A percentile compares a stretch with the other conserved stretches of the same genome.
phyloP scores from a whole-genome alignment of 2,329 filamentous ascomycete species.

The Akanthomyces uredinophilus region DNA sequence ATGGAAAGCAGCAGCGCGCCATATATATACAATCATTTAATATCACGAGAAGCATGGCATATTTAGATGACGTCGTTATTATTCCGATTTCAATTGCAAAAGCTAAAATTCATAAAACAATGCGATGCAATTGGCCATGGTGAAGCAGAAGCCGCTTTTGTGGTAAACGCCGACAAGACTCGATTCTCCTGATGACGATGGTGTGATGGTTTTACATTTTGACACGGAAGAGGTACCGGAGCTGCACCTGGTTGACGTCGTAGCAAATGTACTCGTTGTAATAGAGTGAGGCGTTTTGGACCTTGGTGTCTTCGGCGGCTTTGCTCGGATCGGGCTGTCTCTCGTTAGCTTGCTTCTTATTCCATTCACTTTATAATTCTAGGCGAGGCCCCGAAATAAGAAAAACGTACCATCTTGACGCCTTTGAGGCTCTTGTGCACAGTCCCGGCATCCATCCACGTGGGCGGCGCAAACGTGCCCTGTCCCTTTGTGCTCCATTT shows the following conservation, averaged over 20 bases:
- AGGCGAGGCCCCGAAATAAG: neutral
- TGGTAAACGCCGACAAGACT: neutral
- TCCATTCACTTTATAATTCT: too few relatives aligned
- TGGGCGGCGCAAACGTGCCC: constrained; percentile 57
- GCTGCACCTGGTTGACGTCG: constrained; percentile 61
- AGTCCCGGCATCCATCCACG: constrained; percentile 69
- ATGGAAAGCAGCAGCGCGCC: neutral
- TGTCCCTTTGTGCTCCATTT: constrained; percentile 66
- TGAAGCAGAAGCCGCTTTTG: neutral
- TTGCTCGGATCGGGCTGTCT: constrained; percentile 44
- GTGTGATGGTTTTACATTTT: constrained; percentile 34
- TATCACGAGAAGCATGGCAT: neutral
- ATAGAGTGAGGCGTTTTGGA: constrained; percentile 41
- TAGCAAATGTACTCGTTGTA: constrained; percentile 77
- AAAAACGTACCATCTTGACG: constrained; percentile 58
- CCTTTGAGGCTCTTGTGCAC: constrained; percentile 62
- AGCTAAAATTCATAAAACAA: neutral
- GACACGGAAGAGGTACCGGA: constrained; percentile 65
- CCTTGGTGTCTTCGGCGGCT: constrained; percentile 43
- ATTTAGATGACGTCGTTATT: neutral
- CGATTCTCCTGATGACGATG: neutral
- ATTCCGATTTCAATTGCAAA: neutral
- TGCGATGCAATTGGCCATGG: neutral
- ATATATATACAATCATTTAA: neutral
- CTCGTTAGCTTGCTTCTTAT: neutral